Conservation (phyloP, 371 early-diverging fungal species). For the Rhizomucor miehei region DNA sequence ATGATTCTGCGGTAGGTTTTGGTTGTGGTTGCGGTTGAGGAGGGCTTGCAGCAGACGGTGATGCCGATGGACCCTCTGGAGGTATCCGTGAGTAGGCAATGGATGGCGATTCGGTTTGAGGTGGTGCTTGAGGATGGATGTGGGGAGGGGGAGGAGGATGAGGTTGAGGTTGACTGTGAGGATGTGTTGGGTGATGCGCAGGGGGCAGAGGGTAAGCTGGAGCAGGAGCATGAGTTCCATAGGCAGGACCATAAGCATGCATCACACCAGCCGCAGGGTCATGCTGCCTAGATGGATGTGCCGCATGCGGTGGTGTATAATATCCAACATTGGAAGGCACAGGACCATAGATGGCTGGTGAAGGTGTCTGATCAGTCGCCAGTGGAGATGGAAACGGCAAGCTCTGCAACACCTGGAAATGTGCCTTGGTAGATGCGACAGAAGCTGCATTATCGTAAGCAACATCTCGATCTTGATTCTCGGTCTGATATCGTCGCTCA, state of each 20-base stretch:
- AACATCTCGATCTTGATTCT: slow-evolving; percentile 9
- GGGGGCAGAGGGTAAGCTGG: neutral
- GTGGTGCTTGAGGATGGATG: slow-evolving; percentile 9
- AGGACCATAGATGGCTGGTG: slow-evolving; percentile 1
- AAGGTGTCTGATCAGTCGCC: slow-evolving; percentile 10
- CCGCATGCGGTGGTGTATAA: slow-evolving; percentile 10
- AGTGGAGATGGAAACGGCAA: slow-evolving; percentile 32
- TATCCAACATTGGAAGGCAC: slow-evolving; percentile 15
- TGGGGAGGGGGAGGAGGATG: slow-evolving; percentile 9
- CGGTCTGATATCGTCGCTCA: slow-evolving; percentile 29
- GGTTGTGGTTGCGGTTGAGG: slow-evolving; percentile 7
- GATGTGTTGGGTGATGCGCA: slow-evolving; percentile 7
- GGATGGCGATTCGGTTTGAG: neutral
- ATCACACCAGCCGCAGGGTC: neutral
- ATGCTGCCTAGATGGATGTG: slow-evolving; percentile 5
- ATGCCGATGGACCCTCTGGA: slow-evolving; percentile 10
- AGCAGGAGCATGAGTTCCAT: slow-evolving; percentile 1
- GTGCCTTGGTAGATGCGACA: slow-evolving; percentile 13
- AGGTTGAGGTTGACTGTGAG: slow-evolving; percentile 6
- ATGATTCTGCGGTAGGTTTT: neutral
- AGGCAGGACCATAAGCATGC: neutral
- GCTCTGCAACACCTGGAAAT: slow-evolving; percentile 15
- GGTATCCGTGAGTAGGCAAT: neutral
- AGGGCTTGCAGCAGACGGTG: slow-evolving; percentile 2
- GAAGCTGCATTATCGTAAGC: slow-evolving; percentile 2